Base-by-base conservation (phyloP, 2,329 filamentous ascomycete species). In the Lomentospora prolificans region DNA sequence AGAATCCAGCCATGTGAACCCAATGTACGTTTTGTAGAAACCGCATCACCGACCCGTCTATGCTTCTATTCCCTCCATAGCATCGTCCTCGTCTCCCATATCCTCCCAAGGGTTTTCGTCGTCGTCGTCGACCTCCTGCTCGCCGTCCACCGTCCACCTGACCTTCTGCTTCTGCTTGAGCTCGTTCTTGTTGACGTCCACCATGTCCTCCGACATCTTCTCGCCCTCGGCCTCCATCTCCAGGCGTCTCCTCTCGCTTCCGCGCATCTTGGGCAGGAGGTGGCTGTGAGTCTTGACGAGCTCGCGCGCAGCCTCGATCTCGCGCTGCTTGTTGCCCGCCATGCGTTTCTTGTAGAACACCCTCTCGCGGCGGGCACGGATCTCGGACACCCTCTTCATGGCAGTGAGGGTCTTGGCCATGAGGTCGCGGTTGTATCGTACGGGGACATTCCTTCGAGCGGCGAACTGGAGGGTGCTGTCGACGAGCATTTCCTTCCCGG, bases 341-440 rank as follows among this genome's bases (percentile, higher is more conserved):
- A 97, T 90, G 69, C 94, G 85, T 68, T 87, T 85, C 82, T 89
- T 91, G 79, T 96, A 96, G 75, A 96, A 96, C 61, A 87, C 87
- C 63, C 90, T 82, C 79, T 97, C 92, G 67, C 94, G 82, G 68
- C 85, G 82, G 57, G 82, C 72, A 55, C 90, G 80, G 72, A 97
- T 92, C 77, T 96, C 91, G 65, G 82, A 78, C 64, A 97, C 86
- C 61, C 92, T 82, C 73, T 89, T 80, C 90, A 99, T 99, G 62
- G 91, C 92, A 68, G 87, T 84, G 71, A 97, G 79, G 14, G 94
- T 97, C 66, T 87, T 90, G 64, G 82, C 80, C 61, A 96, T 84
- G 61, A 96, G 83, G 64, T 95, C 89, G 71, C 94, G 86, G 81
- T 96, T 89, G 83, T 99, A 99, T 68, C 92, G 89, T 59, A 95